These are phyloP conservation scores for Aureobasidium sp. DNA, from an alignment of 2,329 filamentous ascomycete species.

Conservation along the genomic window DNA sequence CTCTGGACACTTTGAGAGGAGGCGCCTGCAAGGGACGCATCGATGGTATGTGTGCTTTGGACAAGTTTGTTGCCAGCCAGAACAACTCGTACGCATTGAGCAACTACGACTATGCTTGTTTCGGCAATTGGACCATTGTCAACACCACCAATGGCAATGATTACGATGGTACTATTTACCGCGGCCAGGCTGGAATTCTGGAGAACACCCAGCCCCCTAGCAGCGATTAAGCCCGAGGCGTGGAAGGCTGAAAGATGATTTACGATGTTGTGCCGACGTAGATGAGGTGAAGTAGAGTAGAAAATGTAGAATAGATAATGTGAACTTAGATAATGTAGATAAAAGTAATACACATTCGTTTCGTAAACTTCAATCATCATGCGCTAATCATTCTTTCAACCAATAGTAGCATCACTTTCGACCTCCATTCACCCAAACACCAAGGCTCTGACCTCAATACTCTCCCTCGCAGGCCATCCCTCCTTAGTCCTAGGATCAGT, in stretches of 20 bases:
- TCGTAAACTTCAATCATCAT: background rate
- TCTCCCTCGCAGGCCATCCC: conserved; percentile 61
- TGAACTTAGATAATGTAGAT: background rate
- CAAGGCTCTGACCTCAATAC: conserved; percentile 80
- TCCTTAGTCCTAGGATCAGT: conserved; percentile 64
- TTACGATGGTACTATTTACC: conserved; percentile 36
- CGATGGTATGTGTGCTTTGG: conserved; percentile 41
- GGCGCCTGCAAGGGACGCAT: conserved; percentile 36
- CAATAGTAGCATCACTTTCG: background rate
- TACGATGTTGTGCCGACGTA: too few species aligned
- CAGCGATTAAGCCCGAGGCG: background rate
- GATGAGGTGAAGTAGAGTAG: background rate
- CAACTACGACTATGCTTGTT: conserved; percentile 44
- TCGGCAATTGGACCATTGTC: conserved; percentile 40
- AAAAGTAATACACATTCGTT: background rate
- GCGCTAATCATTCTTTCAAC: too few species aligned
- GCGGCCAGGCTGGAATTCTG: background rate
- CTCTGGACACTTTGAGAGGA: conserved; percentile 42
- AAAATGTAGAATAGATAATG: background rate
- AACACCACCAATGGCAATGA: conserved; percentile 34
- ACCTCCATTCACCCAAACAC: conserved; percentile 51
- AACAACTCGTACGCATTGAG: conserved; percentile 31
- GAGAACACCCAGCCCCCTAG: background rate
- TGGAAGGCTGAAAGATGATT: background rate
- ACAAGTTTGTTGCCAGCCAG: conserved; percentile 38